Conservation (phyloP, 495 filamentous ascomycete species). For the Pseudoneurospora amorphoporcata region DNA sequence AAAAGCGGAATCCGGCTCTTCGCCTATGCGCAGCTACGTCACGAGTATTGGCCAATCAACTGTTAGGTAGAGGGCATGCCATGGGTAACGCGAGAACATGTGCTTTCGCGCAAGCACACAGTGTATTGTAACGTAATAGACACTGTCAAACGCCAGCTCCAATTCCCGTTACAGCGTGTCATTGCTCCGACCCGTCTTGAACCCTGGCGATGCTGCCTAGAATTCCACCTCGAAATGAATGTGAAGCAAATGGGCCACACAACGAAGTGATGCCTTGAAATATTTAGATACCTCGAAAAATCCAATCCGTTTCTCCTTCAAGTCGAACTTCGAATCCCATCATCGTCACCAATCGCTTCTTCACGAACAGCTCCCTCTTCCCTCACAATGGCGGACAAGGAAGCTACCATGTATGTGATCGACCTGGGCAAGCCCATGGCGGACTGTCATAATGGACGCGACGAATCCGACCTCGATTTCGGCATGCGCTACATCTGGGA, state of each 20-base stretch:
- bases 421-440: slow-evolving; percentile 82
- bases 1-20: background rate
- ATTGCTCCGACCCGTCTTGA: background rate
- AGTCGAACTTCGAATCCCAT: background rate
- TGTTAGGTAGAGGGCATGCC: background rate
- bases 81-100: slow-evolving; percentile 20
- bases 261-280: background rate
- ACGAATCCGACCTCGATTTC: slow-evolving; percentile 76
- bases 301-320: background rate
- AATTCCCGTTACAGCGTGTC: background rate
- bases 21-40: background rate
- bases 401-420: slow-evolving; percentile 85
- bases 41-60: background rate
- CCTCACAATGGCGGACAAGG: slow-evolving; percentile 76
- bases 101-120: slow-evolving; percentile 13
- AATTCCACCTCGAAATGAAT: background rate
- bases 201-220: slow-evolving; percentile 19
- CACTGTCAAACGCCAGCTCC: background rate
- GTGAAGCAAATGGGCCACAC: background rate
- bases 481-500: slow-evolving; percentile 95
- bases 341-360: background rate
- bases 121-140: background rate
- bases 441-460: slow-evolving; percentile 59
- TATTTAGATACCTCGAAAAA: background rate
- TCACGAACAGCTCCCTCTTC: background rate